Evolutionary conservation across 768 basidiomycete species (phyloP).

Genomic region (Agrocybe praecox): DNA sequence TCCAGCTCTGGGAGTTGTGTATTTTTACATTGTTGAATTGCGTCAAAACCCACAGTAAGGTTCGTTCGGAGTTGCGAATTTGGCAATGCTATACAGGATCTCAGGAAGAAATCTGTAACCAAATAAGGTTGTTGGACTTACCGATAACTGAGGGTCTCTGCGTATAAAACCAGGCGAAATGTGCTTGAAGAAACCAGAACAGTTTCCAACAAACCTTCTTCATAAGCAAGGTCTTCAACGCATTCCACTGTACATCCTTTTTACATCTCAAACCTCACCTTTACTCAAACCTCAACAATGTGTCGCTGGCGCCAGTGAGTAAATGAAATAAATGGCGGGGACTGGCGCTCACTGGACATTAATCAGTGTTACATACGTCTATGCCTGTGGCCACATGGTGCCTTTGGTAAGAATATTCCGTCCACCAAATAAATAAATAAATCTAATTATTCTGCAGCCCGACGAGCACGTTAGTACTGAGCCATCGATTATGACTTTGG

Average conservation of each 20-base stretch:
- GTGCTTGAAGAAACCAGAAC: background rate
- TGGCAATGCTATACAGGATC: background rate
- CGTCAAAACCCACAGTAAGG: no score
- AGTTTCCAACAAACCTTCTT: background rate
- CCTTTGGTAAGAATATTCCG: background rate
- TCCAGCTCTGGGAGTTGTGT: no score
- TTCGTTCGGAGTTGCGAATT: background rate
- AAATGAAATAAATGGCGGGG: no score
- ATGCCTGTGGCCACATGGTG: constrained; percentile 48
- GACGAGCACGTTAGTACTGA: constrained; percentile 26
- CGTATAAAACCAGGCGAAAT: constrained; percentile 13
- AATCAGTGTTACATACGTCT: constrained; percentile 45
- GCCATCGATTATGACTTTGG: constrained; percentile 17
- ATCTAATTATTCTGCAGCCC: constrained; percentile 20
- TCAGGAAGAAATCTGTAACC: background rate
- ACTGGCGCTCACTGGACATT: constrained; percentile 25
- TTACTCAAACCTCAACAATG: constrained; percentile 27
- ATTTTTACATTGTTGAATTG: no score
- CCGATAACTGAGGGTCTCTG: background rate
- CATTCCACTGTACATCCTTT: background rate
- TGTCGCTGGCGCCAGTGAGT: constrained; percentile 60
- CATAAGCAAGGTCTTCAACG: background rate
- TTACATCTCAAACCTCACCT: background rate
- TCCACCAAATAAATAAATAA: background rate
- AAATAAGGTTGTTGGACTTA: background rate